phyloP scores from a whole-genome alignment of 148 eudicot genomes.

The Rhododendron vialii region DNA sequence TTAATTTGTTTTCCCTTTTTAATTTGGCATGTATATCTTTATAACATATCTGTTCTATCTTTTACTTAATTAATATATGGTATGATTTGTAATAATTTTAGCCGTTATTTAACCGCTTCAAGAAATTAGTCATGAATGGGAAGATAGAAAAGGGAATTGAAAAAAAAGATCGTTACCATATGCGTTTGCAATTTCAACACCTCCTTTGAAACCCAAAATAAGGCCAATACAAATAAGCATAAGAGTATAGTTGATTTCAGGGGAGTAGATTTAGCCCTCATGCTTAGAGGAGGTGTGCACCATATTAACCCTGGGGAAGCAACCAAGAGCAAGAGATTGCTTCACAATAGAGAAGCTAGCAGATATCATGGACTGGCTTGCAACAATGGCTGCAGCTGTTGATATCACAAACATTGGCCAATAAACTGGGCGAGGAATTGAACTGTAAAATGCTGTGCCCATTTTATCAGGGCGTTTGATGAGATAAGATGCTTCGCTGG shows the following conservation, averaged over 20 bases:
- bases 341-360: conserved; percentile 41
- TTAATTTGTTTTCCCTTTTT: too few species aligned
- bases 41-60: too few species aligned
- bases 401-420: conserved; percentile 53
- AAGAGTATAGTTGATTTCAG: conserved; percentile 38
- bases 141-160: not conserved
- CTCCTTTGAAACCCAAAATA: conserved; percentile 26
- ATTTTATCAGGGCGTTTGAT: not conserved
- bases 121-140: not conserved
- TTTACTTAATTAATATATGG: too few species aligned
- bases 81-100: too few species aligned
- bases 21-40: too few species aligned
- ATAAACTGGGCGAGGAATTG: conserved; percentile 29
- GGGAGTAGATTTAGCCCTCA: conserved; percentile 42
- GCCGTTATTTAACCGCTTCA: not conserved
- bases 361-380: conserved; percentile 47
- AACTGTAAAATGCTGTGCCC: not conserved
- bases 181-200: conserved; percentile 34
- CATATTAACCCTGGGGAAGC: conserved; percentile 45
- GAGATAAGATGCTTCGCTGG: not conserved
- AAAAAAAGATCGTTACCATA: conserved; percentile 15
- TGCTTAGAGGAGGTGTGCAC: conserved; percentile 42
- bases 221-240: conserved; percentile 34
- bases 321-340: conserved; percentile 44
- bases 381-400: conserved; percentile 32